phyloP scores from a whole-genome alignment of 139 green algal species.

The Gonium pectorale region DNA sequence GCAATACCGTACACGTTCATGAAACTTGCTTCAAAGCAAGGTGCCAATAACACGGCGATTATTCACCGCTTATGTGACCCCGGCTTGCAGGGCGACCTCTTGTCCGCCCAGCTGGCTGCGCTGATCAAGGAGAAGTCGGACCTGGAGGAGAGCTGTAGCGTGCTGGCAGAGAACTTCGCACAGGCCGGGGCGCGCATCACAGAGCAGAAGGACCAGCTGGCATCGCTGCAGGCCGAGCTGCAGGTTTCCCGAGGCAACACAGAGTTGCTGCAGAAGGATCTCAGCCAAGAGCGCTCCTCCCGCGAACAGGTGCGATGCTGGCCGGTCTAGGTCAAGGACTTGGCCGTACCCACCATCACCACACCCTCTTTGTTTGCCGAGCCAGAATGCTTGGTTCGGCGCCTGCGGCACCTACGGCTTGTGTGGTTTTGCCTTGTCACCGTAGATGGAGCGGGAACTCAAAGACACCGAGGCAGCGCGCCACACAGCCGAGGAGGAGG shows the following conservation, averaged over 20 bases:
- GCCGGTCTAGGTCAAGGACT: too few species aligned
- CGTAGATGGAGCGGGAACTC: not conserved
- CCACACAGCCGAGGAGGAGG: not conserved
- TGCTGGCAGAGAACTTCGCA: conserved; percentile 21
- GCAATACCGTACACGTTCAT: too few species aligned
- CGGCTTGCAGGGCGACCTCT: not conserved
- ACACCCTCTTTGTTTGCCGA: too few species aligned
- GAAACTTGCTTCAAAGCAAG: too few species aligned
- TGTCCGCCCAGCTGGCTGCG: not conserved
- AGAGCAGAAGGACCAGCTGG: conserved; percentile 17
- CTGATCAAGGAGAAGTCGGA: conserved; percentile 25
- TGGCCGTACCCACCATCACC: too few species aligned
- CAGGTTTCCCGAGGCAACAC: too few species aligned
- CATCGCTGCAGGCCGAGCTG: not conserved
- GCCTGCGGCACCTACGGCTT: too few species aligned
- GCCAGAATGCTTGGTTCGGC: too few species aligned
- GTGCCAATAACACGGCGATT: too few species aligned
- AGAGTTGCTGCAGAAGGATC: too few species aligned
- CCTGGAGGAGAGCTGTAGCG: conserved; percentile 1
- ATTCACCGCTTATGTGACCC: too few species aligned
- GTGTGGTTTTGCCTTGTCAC: not conserved
- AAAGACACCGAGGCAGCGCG: not conserved
- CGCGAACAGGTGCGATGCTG: not conserved
- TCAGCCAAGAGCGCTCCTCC: too few species aligned
- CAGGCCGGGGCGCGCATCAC: not conserved